phyloP scores from a whole-genome alignment of 805 yeast species.

The Kregervanrija delftensis region DNA sequence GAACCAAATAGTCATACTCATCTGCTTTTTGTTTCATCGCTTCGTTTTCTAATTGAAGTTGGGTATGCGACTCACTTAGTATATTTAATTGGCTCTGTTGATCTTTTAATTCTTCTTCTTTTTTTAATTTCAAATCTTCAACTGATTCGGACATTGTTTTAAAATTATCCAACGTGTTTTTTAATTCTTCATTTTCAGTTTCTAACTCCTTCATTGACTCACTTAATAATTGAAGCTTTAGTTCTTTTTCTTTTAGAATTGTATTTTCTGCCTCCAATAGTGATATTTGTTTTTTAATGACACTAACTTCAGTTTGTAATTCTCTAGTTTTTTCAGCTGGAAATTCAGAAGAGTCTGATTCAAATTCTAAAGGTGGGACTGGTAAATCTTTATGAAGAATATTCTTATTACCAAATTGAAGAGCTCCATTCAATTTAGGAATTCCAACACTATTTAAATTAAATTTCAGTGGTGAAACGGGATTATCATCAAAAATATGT shows the following conservation, averaged over 20 bases:
- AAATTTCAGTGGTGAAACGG: too few relatives aligned
- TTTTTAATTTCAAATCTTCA: too few relatives aligned
- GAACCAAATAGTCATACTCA: not conserved
- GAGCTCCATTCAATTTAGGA: too few relatives aligned
- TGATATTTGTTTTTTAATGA: not conserved
- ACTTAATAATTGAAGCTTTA: not conserved
- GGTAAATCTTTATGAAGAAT: too few relatives aligned
- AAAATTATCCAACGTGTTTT: constrained; percentile 2
- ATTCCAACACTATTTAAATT: too few relatives aligned
- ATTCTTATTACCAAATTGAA: too few relatives aligned
- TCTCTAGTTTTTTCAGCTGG: not conserved
- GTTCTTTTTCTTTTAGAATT: constrained; percentile 1
- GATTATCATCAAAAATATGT: too few relatives aligned
- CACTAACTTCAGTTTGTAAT: not conserved
- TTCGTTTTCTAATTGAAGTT: constrained; percentile 1
- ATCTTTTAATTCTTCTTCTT: too few relatives aligned
- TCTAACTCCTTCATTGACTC: not conserved
- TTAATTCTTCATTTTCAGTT: constrained; percentile 3
- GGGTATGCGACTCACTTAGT: too few relatives aligned
- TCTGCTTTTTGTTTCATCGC: constrained; percentile 4
- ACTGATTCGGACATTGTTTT: not conserved
- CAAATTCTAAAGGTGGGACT: too few relatives aligned
- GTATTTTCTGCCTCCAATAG: constrained; percentile 8
- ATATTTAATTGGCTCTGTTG: too few relatives aligned
- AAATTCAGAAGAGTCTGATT: too few relatives aligned